phyloP scores from a whole-genome alignment of 176 grass and related monocot genomes.

The Triticum timopheevii region DNA sequence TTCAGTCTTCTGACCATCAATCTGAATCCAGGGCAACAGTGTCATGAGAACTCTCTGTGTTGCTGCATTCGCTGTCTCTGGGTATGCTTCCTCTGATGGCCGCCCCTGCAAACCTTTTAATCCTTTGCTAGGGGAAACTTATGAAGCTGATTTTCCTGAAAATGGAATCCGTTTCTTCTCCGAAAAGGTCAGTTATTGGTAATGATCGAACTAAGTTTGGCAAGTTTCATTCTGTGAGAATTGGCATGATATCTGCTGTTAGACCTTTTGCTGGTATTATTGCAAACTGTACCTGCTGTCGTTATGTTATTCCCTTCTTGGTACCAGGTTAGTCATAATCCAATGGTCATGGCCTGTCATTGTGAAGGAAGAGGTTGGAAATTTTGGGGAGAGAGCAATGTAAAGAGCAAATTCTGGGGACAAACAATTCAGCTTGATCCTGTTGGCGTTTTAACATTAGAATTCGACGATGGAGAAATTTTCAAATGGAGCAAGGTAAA shows the following conservation, averaged over 20 bases:
- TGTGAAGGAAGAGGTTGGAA: conserved; percentile 64
- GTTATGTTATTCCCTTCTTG: neutral
- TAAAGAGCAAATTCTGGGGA: conserved; percentile 60
- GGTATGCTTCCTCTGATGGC: conserved; percentile 58
- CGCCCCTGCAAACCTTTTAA: conserved; percentile 62
- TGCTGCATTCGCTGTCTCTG: conserved; percentile 60
- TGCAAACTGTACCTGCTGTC: neutral
- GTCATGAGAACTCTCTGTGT: conserved; percentile 63
- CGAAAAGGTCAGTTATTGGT: conserved; percentile 44
- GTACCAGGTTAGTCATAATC: conserved; percentile 58
- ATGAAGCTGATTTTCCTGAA: conserved; percentile 62
- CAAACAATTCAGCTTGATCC: conserved; percentile 66
- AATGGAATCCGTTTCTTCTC: conserved; percentile 55
- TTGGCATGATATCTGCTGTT: neutral
- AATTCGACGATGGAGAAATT: conserved; percentile 67
- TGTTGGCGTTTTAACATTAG: conserved; percentile 50
- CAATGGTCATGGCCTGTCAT: conserved; percentile 62
- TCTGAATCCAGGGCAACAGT: conserved; percentile 50
- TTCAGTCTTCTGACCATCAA: neutral
- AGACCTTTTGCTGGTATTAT: neutral
- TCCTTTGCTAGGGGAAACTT: conserved; percentile 60
- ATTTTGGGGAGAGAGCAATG: conserved; percentile 68
- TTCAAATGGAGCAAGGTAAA: conserved; percentile 66
- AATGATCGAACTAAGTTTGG: neutral
- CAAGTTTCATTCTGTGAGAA: neutral